Conservation (phyloP, 1,284 basidiomycete genomes). For the Neolentinus lepideus region DNA sequence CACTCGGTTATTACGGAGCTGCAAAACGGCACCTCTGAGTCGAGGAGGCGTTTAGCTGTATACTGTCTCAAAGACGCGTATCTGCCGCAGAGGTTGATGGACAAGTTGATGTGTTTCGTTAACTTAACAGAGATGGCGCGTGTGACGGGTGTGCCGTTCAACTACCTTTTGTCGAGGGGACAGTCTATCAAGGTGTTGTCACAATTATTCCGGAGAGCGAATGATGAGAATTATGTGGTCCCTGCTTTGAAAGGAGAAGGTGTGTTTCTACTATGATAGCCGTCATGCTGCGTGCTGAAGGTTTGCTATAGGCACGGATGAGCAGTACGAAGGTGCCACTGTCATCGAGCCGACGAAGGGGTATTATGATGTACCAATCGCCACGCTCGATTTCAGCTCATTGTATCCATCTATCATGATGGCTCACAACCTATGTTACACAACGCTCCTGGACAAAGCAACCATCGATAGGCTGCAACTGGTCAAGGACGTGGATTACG, state of each 20-base stretch:
- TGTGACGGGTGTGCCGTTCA: slow-evolving; percentile 97
- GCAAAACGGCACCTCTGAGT: slow-evolving; percentile 92
- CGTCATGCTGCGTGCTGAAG: slow-evolving; percentile 1
- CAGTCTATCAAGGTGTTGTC: slow-evolving; percentile 97
- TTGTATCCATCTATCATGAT: slow-evolving; percentile 99
- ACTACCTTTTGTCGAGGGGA: slow-evolving; percentile 83
- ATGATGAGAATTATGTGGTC: slow-evolving; percentile 81
- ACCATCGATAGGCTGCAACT: slow-evolving; percentile 75
- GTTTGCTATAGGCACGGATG: slow-evolving; percentile 61
- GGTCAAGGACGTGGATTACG: slow-evolving; percentile 82
- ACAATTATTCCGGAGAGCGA: slow-evolving; percentile 86
- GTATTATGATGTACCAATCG: slow-evolving; percentile 91
- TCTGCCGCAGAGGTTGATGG: slow-evolving; percentile 86
- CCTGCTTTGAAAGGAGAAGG: slow-evolving; percentile 83
- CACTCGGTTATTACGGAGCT: slow-evolving; percentile 95
- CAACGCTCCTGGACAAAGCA: slow-evolving; percentile 76
- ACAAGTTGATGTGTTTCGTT: slow-evolving; percentile 96
- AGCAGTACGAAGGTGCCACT: slow-evolving; percentile 95
- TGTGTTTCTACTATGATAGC: slow-evolving; percentile 17
- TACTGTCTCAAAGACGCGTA: slow-evolving; percentile 99
- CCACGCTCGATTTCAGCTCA: slow-evolving; percentile 94
- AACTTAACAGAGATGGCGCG: slow-evolving; percentile 96
- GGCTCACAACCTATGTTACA: slow-evolving; percentile 97
- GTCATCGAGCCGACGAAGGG: slow-evolving; percentile 94
- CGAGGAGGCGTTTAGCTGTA: slow-evolving; percentile 82